Conservation (phyloP, 192 early-diverging fungal genomes). For the Umbelopsis sp. region DNA sequence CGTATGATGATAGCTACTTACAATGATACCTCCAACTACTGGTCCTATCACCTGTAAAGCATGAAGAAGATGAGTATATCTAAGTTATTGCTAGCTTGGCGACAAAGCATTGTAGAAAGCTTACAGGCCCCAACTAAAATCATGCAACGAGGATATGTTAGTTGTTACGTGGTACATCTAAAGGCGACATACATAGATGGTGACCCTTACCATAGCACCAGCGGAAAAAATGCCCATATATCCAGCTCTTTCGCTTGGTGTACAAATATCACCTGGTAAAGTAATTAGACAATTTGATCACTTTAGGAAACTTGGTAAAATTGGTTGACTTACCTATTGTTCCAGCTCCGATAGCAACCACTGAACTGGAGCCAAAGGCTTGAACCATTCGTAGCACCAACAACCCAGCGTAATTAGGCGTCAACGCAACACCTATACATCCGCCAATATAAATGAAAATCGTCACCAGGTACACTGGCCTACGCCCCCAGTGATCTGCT, state of each 20-base stretch:
- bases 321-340: not conserved
- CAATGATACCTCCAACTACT: slow-evolving; percentile 3
- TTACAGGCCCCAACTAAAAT: slow-evolving; percentile 11
- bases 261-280: slow-evolving; percentile 5
- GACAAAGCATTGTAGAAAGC: not conserved
- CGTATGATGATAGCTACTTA: not conserved
- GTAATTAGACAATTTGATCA: not conserved
- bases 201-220: not conserved
- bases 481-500: slow-evolving; percentile 45
- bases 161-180: not conserved
- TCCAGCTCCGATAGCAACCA: slow-evolving; percentile 42
- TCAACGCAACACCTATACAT: slow-evolving; percentile 41
- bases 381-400: slow-evolving; percentile 45
- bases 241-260: slow-evolving; percentile 7
- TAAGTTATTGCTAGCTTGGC: too few species aligned
- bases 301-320: not conserved
- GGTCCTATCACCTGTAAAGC: not conserved
- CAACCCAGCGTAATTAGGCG: slow-evolving; percentile 31
- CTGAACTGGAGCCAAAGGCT: slow-evolving; percentile 45
- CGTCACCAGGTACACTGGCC: slow-evolving; percentile 41
- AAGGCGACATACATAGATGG: not conserved
- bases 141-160: not conserved
- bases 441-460: slow-evolving; percentile 35
- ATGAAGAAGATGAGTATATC: not conserved
- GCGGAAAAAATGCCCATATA: slow-evolving; percentile 15